Base-by-base conservation (phyloP, 2,329 filamentous ascomycete species). In the Ophiostoma australiae region DNA sequence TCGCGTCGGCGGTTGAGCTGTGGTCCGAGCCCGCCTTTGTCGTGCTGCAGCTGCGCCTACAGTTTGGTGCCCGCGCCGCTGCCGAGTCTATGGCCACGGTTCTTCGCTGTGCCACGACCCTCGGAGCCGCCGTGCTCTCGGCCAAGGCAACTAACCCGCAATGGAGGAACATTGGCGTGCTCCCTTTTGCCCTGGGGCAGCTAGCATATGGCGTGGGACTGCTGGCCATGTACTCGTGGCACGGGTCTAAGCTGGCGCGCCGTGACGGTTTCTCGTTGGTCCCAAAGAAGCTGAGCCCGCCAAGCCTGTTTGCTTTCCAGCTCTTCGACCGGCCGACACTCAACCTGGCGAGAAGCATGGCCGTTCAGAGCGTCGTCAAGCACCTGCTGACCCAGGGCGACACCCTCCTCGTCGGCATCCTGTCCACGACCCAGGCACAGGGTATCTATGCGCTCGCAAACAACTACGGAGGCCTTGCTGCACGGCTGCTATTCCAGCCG, bases 351-450 rank as follows among this genome's bases (percentile, higher is more conserved):
- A 84, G 86, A n/a, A 96, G 90, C 76, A 87, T 98, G 79, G 94
- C 93, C 81, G 82, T 93, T 7, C 95, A 99, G 80, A 94, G 92
- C 48, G 81, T 93, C 27, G 88, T 98, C 76, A 99, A 99, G 80
- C 94, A 98, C 78, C 78, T 98, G 69, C 86, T 99, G 69, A 98
- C 95, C 0, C 93, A 98, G 80, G 95, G 94, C 72, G 95, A 99
- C 81, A 93, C 93, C 1, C 87, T 98, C 75, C 88, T 98, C 68
- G 90, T 99, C 74, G 90, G 91, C 20, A 81, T 89, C 15, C 84
- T 98, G 71, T 90, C 94, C 7, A 89, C 89, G 0, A 86, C 95
- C 1, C 84, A 88, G 61, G 91, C 94, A 4, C 95, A 98, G 81
- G 95, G 95, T 17, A 89, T 93, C 48, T 99, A 98, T 77, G 93